Evolutionary conservation across 306 rosid species (phyloP).

Genomic region (Quercus parvula): DNA sequence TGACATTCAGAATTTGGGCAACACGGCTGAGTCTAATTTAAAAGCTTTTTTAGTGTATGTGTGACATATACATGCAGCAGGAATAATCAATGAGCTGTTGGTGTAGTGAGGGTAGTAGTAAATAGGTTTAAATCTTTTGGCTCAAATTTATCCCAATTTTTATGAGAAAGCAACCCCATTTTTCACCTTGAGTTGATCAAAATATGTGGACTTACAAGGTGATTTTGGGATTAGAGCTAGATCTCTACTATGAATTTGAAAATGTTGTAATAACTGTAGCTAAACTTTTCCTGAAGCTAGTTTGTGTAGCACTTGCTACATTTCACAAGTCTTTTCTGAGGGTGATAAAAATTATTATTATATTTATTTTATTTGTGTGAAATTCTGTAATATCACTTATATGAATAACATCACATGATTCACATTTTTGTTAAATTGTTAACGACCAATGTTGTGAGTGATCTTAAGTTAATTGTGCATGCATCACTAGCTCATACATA

Average conservation of each 20-base stretch:
- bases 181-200: too few species aligned
- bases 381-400: background rate
- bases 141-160: too few species aligned
- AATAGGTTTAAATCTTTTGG: background rate
- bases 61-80: too few species aligned
- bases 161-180: too few species aligned
- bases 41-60: too few species aligned
- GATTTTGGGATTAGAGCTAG: background rate
- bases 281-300: background rate
- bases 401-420: background rate
- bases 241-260: background rate
- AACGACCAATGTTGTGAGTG: too few species aligned
- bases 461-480: background rate
- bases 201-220: background rate
- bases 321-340: background rate
- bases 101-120: background rate
- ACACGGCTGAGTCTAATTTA: too few species aligned
- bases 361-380: background rate
- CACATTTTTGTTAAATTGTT: too few species aligned
- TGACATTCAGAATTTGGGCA: too few species aligned
- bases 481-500: background rate
- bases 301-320: background rate
- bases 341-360: background rate
- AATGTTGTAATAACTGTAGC: background rate
- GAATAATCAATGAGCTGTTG: background rate